phyloP scores from a whole-genome alignment of 2,329 filamentous ascomycete genomes.

The Neopestalotiopsis sp. region DNA sequence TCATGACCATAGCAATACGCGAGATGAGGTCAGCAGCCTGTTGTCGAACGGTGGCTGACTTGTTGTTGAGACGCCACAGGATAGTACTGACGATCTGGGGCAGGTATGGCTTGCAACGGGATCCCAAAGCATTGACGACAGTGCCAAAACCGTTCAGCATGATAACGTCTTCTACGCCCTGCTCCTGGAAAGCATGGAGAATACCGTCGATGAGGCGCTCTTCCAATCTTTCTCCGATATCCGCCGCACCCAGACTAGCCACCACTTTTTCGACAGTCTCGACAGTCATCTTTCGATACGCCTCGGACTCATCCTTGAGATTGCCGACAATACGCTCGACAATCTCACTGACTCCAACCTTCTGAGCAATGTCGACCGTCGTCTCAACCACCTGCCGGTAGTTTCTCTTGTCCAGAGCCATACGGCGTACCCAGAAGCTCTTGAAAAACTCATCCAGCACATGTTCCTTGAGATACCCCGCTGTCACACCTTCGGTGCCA shows the following conservation, averaged over 20 bases:
- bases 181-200: slow-evolving; percentile 95
- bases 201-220: slow-evolving; percentile 95
- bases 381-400: slow-evolving; percentile 98
- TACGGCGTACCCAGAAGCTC: slow-evolving; percentile 95
- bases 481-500: slow-evolving; percentile 91
- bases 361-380: slow-evolving; percentile 94
- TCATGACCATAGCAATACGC: slow-evolving; percentile 98
- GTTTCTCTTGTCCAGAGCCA: slow-evolving; percentile 97
- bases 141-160: slow-evolving; percentile 98
- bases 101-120: slow-evolving; percentile 92
- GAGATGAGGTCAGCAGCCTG: slow-evolving; percentile 97
- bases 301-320: slow-evolving; percentile 96
- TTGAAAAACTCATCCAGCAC: slow-evolving; percentile 98
- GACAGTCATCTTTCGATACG: slow-evolving; percentile 98
- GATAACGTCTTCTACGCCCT: slow-evolving; percentile 93
- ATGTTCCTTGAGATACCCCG: slow-evolving; percentile 92
- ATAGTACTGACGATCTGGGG: slow-evolving; percentile 97
- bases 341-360: slow-evolving; percentile 96
- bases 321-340: slow-evolving; percentile 92
- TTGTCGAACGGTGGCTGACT: slow-evolving; percentile 93
- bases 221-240: slow-evolving; percentile 90
- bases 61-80: slow-evolving; percentile 96
- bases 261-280: slow-evolving; percentile 98
- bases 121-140: slow-evolving; percentile 92
- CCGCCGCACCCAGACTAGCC: slow-evolving; percentile 88